Conservation (phyloP, 2,329 filamentous ascomycete genomes). For the Xylaria sp. region DNA sequence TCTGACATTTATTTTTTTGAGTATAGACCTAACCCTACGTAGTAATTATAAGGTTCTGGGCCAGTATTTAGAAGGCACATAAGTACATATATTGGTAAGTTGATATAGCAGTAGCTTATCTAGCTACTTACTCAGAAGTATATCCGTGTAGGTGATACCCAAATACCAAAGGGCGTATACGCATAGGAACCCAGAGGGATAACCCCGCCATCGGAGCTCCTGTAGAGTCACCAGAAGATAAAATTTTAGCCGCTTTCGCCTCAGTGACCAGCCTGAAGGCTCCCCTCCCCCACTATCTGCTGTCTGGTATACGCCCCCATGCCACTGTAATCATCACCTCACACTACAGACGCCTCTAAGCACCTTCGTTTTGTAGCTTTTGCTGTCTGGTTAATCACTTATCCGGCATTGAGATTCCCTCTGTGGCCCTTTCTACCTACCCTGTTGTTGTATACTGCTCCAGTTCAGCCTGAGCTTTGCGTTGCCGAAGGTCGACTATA, state of each 20-base stretch:
- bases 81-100: no score
- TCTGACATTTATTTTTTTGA: no score
- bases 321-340: constrained; percentile 9
- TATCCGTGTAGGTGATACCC: no score
- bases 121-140: no score
- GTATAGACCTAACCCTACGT: no score
- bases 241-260: constrained; percentile 26
- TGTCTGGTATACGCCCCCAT: constrained; percentile 1
- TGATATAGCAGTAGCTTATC: no score
- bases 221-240: constrained; percentile 22
- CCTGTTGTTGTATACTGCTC: constrained; percentile 1
- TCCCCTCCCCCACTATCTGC: constrained; percentile 37
- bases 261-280: not conserved
- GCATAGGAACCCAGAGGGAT: not conserved
- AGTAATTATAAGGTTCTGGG: no score
- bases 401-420: constrained; percentile 1
- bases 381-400: constrained; percentile 31
- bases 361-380: constrained; percentile 10
- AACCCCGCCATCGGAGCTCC: constrained; percentile 42
- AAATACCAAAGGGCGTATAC: no score
- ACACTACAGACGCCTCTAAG: not conserved
- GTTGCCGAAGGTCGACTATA: constrained; percentile 10
- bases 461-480: constrained; percentile 6
- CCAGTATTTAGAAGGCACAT: no score
- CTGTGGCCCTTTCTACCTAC: not conserved